These are phyloP conservation scores for Trichoderma virens DNA, from an alignment of 495 filamentous ascomycete genomes.

Conservation along the genomic window DNA sequence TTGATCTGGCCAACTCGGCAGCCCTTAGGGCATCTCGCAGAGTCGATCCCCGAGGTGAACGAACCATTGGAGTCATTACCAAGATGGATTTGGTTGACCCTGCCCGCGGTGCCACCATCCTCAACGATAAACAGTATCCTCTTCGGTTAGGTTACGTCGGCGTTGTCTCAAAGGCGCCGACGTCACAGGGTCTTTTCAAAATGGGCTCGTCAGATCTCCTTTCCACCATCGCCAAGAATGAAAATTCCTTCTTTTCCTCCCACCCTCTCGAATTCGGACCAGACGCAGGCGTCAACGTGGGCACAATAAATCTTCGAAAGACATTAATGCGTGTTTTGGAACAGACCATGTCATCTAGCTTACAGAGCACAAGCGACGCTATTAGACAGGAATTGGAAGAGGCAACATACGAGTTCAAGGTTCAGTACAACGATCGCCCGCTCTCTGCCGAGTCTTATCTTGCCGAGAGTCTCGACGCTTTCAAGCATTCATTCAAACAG, in stretches of 20 bases:
- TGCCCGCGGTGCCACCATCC: constrained; percentile 63
- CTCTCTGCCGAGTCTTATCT: constrained; percentile 93
- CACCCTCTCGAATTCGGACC: constrained; percentile 75
- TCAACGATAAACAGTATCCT: constrained; percentile 87
- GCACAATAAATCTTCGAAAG: constrained; percentile 79
- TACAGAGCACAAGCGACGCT: constrained; percentile 79
- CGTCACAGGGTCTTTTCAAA: constrained; percentile 69
- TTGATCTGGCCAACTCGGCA: constrained; percentile 94
- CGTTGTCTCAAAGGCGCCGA: constrained; percentile 74
- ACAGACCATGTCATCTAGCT: constrained; percentile 88
- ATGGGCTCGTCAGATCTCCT: constrained; percentile 77
- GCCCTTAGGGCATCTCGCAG: constrained; percentile 82
- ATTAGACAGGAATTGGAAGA: constrained; percentile 95
- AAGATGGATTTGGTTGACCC: constrained; percentile 98
- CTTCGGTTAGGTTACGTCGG: constrained; percentile 95
- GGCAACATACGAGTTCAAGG: constrained; percentile 97
- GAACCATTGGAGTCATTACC: constrained; percentile 95
- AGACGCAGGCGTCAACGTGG: constrained; percentile 62
- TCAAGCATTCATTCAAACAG: constrained; percentile 96
- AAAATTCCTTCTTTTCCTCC: constrained; percentile 77
- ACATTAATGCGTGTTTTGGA: constrained; percentile 97
- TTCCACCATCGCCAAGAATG: constrained; percentile 76
- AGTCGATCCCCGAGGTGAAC: constrained; percentile 88
- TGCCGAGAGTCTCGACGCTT: constrained; percentile 86
- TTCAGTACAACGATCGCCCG: constrained; percentile 96